Evolutionary conservation across 371 early-diverging fungal species (phyloP), one percentile per base, ranked within the genome.

Genomic region (Mucor racemosus): DNA sequence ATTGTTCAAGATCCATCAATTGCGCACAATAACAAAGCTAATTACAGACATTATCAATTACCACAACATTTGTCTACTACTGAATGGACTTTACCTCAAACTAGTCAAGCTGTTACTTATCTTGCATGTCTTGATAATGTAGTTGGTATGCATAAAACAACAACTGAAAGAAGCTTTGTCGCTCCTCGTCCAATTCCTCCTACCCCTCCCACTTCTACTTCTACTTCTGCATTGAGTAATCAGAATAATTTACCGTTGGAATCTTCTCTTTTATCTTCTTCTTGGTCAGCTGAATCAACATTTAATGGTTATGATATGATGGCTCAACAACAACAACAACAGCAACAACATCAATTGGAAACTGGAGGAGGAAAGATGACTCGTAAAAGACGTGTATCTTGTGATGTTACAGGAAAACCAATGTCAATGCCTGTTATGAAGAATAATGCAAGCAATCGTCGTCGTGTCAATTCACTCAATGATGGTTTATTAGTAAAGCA

Each of bases 51-150:
- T 71, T 72, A 70, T 65, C 76, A 56, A 71, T 53, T 66, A 21
- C 59, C 69, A 60, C 58, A 77, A 67, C 53, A 53, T 5, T 14
- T 53, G 53, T 14, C 53, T 31, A 56, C 63, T 42, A 58, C 53
- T 5, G 69, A 73, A 41, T 74, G 70, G 68, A 55, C 34, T 0
- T 67, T 89, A 40, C 80, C 88, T 61, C 81, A 86, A 60, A 74
- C 80, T 48, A 58, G 77, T 44, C 71, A 84, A 54, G 71, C 77
- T 3, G 88, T 88, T 4, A 86, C 87, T 14, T 93, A 93, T 50
- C 67, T 93, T 17, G 91, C 92, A 3, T 93, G 93, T 72, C 72
- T 92, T 55, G 87, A 89, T 44, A 91, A 93, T 73, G 87, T 91
- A 2, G 92, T 92, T 13, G 93, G 92, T 17, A 86, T 91, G 86